Conservation (phyloP, 495 filamentous ascomycete genomes). For the Aspergillus asperescens region DNA sequence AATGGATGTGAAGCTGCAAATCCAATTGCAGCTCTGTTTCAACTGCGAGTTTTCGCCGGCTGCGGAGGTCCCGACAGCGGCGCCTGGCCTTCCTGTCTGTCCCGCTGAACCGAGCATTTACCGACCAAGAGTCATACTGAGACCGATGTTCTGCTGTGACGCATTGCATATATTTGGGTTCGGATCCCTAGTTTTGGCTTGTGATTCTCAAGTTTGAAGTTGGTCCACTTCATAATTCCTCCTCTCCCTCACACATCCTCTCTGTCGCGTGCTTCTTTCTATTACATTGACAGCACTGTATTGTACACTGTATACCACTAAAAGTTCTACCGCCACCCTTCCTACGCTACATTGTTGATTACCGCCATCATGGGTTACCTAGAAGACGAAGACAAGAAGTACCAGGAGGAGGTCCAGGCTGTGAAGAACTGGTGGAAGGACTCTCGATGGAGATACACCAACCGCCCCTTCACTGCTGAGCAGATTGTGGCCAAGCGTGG, state of each 20-base stretch:
- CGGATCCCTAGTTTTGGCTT: slow-evolving; percentile 35
- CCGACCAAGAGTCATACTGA: slow-evolving; percentile 27
- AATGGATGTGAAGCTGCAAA: too few relatives aligned
- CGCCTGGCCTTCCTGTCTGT: slow-evolving; percentile 20
- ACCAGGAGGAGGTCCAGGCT: slow-evolving; percentile 71
- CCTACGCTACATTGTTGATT: slow-evolving; percentile 5
- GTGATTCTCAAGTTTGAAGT: slow-evolving; percentile 26
- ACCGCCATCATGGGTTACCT: slow-evolving; percentile 42
- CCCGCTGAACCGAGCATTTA: slow-evolving; percentile 46
- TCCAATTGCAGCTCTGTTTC: too few relatives aligned
- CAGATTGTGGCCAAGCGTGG: slow-evolving; percentile 95
- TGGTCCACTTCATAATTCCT: background rate
- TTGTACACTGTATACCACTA: slow-evolving; percentile 12
- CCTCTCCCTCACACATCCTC: slow-evolving; percentile 1
- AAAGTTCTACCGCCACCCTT: background rate
- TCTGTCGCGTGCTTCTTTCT: slow-evolving; percentile 13
- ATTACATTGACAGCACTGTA: slow-evolving; percentile 1
- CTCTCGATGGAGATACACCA: slow-evolving; percentile 86
- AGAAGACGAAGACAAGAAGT: slow-evolving; percentile 73
- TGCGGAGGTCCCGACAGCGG: slow-evolving; percentile 15
- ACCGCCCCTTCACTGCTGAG: slow-evolving; percentile 89
- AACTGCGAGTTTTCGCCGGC: slow-evolving; percentile 16
- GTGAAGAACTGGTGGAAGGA: slow-evolving; percentile 94
- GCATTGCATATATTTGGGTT: slow-evolving; percentile 22
- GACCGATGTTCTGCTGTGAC: slow-evolving; percentile 22